Conservation (phyloP, 495 filamentous ascomycete genomes). For the Cladorrhinum samala region DNA sequence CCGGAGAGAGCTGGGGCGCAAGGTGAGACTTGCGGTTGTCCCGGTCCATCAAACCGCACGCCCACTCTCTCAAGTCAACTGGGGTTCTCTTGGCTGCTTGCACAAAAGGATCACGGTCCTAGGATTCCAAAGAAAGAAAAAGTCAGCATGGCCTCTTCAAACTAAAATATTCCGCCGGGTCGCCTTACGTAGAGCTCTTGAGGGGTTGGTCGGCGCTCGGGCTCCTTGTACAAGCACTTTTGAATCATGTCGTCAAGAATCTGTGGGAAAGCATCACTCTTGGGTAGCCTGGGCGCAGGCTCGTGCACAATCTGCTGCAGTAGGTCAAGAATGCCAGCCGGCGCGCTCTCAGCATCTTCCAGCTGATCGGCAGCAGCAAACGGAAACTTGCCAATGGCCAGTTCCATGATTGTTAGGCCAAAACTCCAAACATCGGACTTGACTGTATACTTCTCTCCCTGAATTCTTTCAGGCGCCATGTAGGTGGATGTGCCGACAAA, state of each 20-base stretch:
- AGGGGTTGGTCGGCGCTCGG: conserved; percentile 82
- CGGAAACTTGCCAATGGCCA: conserved; percentile 93
- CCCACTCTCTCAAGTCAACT: conserved; percentile 85
- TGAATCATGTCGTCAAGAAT: conserved; percentile 96
- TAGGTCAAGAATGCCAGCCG: conserved; percentile 91
- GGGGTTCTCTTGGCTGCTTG: conserved; percentile 91
- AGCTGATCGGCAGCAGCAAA: conserved; percentile 72
- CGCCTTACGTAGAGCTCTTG: conserved; percentile 69
- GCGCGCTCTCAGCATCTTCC: conserved; percentile 61
- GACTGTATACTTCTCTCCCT: conserved; percentile 92
- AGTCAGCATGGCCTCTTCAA: no score
- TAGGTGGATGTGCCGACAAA: conserved; percentile 98
- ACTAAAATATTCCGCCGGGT: no score
- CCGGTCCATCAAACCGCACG: conserved; percentile 80
- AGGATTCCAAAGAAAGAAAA: conserved; percentile 15
- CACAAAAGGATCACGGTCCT: conserved; percentile 90
- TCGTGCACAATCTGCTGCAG: conserved; percentile 97
- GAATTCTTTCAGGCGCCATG: conserved; percentile 97
- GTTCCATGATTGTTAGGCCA: conserved; percentile 90
- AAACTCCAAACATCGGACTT: conserved; percentile 99
- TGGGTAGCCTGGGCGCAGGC: conserved; percentile 83
- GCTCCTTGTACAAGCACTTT: conserved; percentile 85
- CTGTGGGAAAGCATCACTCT: conserved; percentile 92
- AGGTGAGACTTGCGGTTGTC: conserved; percentile 91
- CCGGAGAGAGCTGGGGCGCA: conserved; percentile 56